Evolutionary conservation across 148 eudicot genomes (phyloP).

Genomic region (Dysphania ambrosioides): DNA sequence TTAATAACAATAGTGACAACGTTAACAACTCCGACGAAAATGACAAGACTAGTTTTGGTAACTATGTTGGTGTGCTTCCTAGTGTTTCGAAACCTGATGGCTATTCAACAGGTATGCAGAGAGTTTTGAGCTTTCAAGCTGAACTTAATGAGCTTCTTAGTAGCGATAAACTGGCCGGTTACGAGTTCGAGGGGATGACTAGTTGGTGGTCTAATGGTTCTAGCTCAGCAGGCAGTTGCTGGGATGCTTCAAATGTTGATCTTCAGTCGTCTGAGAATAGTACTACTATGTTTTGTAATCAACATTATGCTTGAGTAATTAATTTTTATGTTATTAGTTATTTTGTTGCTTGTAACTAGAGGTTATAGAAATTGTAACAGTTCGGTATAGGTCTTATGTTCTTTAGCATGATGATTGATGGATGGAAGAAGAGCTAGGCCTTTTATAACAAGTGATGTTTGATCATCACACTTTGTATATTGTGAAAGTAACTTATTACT

Average conservation of each 20-base stretch:
- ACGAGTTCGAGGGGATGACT: slow-evolving; percentile 27
- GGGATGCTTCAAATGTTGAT: slow-evolving; percentile 25
- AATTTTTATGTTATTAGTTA: neutral
- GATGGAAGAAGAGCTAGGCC: neutral
- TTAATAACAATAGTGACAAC: neutral
- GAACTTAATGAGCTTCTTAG: slow-evolving; percentile 29
- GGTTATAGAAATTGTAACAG: neutral
- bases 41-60: neutral
- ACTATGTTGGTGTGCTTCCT: neutral
- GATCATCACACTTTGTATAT: slow-evolving; percentile 19
- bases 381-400: slow-evolving; percentile 16
- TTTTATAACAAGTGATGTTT: slow-evolving; percentile 16
- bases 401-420: slow-evolving; percentile 6
- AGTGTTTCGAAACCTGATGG: neutral
- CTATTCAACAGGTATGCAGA: slow-evolving; percentile 16
- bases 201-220: slow-evolving; percentile 33
- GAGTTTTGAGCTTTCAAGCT: slow-evolving; percentile 28
- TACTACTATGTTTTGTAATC: slow-evolving; percentile 21
- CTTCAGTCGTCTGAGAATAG: slow-evolving; percentile 19
- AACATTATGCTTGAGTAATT: slow-evolving; percentile 26
- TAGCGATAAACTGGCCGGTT: slow-evolving; percentile 4
- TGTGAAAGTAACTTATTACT: slow-evolving; percentile 3
- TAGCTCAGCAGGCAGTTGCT: slow-evolving; percentile 13
- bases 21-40: neutral
- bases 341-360: slow-evolving; percentile 16